Evolutionary conservation across 2,329 filamentous ascomycete species (phyloP).

Genomic region (Erysiphe neolycopersici): DNA sequence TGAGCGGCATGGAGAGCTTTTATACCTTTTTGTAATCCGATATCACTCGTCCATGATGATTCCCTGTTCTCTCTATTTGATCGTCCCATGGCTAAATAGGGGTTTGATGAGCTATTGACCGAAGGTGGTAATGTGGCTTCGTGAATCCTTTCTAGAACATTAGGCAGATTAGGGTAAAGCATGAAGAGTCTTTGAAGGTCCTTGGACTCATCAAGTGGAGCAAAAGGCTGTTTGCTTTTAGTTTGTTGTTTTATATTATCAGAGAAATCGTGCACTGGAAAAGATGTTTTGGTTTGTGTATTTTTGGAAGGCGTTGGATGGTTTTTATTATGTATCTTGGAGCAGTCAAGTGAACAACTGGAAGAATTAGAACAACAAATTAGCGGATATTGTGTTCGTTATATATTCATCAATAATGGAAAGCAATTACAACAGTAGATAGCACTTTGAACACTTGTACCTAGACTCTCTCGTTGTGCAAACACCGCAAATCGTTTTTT

Average conservation of each 20-base stretch:
- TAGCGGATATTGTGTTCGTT: conserved; percentile 1
- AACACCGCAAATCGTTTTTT: conserved; percentile 21
- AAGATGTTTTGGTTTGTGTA: not conserved
- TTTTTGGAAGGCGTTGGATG: conserved; percentile 5
- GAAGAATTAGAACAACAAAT: not conserved
- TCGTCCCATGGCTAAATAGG: not conserved
- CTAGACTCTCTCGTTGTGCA: conserved; percentile 25
- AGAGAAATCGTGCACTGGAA: conserved; percentile 2
- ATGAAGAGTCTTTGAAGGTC: conserved; percentile 24
- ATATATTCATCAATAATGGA: not conserved
- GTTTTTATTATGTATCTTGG: conserved; percentile 21
- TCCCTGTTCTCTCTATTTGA: conserved; percentile 1
- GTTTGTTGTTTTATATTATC: not conserved
- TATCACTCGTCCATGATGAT: conserved; percentile 27
- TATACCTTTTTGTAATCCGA: conserved; percentile 28
- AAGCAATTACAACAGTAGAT: conserved; percentile 27
- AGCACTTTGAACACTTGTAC: conserved; percentile 36
- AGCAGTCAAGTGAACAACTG: conserved; percentile 33
- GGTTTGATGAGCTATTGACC: not conserved
- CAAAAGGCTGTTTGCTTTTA: conserved; percentile 19
- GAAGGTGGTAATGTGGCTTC: conserved; percentile 22
- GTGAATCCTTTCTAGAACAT: conserved; percentile 22
- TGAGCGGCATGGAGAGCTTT: conserved; percentile 24
- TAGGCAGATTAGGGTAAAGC: conserved; percentile 23
- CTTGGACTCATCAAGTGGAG: conserved; percentile 22